phyloP scores from a whole-genome alignment of 495 filamentous ascomycete species.

The Aspergillus biplanus region DNA sequence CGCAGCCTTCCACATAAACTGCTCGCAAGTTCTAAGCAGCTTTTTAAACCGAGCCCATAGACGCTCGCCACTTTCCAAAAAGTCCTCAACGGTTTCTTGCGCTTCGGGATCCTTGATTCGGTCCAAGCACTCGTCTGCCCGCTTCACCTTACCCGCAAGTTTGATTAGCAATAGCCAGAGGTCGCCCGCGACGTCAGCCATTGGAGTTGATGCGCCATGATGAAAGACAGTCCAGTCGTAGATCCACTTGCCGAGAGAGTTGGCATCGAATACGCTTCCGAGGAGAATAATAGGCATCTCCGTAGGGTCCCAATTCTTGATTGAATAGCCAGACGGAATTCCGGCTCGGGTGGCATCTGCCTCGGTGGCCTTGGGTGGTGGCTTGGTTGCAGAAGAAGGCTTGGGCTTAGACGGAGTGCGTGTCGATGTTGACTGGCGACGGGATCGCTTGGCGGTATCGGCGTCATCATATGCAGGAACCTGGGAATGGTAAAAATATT shows the following conservation, averaged over 20 bases:
- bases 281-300: constrained; percentile 93
- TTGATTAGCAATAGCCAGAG: constrained; percentile 95
- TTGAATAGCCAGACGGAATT: constrained; percentile 90
- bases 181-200: constrained; percentile 91
- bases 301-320: constrained; percentile 98
- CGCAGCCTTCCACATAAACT: constrained; percentile 85
- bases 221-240: constrained; percentile 99
- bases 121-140: constrained; percentile 79
- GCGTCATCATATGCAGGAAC: constrained; percentile 49
- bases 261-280: constrained; percentile 95
- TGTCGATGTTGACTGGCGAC: constrained; percentile 55
- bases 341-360: constrained; percentile 77
- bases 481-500: constrained; percentile 56
- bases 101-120: constrained; percentile 73
- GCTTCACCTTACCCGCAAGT: constrained; percentile 93
- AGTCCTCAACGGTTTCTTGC: constrained; percentile 84
- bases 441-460: constrained; percentile 47
- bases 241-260: constrained; percentile 98
- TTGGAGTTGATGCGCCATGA: constrained; percentile 81
- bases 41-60: constrained; percentile 85
- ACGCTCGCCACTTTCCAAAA: constrained; percentile 87
- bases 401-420: constrained; percentile 49
- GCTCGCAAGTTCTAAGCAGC: constrained; percentile 87
- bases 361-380: constrained; percentile 75
- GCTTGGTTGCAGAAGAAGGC: constrained; percentile 46